A percentile compares a stretch with the other conserved stretches of the same genome.
Conservation (phyloP, 495 filamentous ascomycete species). For the Geoglossum glabrum region DNA sequence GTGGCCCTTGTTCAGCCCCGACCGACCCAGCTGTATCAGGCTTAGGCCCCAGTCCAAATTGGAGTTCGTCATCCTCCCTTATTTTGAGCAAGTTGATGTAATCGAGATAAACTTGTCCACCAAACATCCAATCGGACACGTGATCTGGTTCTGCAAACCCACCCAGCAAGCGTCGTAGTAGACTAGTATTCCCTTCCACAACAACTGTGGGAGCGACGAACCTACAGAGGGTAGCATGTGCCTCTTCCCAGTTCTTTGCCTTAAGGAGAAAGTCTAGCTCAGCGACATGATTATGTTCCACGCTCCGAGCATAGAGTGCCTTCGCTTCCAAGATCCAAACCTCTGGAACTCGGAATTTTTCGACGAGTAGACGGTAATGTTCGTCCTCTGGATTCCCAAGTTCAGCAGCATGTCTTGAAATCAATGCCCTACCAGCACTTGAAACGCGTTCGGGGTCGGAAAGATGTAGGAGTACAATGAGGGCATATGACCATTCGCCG, state of each 20-base stretch:
- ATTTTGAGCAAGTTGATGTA: slow-evolving; percentile 41
- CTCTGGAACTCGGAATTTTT: slow-evolving; percentile 44
- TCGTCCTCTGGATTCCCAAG: slow-evolving; percentile 25
- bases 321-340: slow-evolving; percentile 75
- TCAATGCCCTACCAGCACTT: slow-evolving; percentile 43
- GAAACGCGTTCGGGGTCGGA: slow-evolving; percentile 39
- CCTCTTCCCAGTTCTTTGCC: slow-evolving; percentile 55
- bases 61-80: slow-evolving; percentile 12
- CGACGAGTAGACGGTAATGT: slow-evolving; percentile 34
- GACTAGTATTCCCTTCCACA: slow-evolving; percentile 53
- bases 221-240: slow-evolving; percentile 59
- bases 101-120: slow-evolving; percentile 65
- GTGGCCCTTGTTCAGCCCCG: slow-evolving; percentile 18
- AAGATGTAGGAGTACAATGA: slow-evolving; percentile 64
- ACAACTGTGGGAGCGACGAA: slow-evolving; percentile 61
- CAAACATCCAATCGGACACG: slow-evolving; percentile 44
- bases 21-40: neutral
- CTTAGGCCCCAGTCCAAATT: neutral
- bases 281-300: slow-evolving; percentile 35
- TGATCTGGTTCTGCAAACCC: slow-evolving; percentile 39
- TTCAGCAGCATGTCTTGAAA: slow-evolving; percentile 42
- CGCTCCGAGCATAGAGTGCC: slow-evolving; percentile 57
- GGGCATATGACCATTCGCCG: slow-evolving; percentile 43
- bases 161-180: slow-evolving; percentile 38
- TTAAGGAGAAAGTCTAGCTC: slow-evolving; percentile 60